These are phyloP conservation scores for Candida corydali DNA, from an alignment of 805 yeast species.

Conservation along the genomic window DNA sequence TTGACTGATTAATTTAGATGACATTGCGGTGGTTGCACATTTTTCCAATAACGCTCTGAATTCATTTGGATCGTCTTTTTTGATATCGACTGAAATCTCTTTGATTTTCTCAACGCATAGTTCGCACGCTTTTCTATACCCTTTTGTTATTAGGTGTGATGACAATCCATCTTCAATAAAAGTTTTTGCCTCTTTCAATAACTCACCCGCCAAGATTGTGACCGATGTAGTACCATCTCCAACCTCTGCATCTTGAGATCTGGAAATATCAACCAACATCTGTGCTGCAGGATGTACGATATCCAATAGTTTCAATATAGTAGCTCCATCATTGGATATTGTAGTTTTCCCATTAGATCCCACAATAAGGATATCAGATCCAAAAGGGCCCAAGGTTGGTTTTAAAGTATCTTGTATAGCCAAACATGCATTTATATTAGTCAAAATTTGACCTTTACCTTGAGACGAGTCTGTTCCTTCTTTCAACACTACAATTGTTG, in stretches of 20 bases:
- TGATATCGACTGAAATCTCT: slow-evolving; percentile 71
- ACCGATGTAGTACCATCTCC: slow-evolving; percentile 99
- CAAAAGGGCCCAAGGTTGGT: slow-evolving; percentile 95
- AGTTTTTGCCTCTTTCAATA: slow-evolving; percentile 81
- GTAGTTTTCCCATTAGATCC: slow-evolving; percentile 82
- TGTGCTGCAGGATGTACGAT: slow-evolving; percentile 99
- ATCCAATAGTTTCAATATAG: slow-evolving; percentile 84
- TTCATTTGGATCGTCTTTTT: slow-evolving; percentile 41
- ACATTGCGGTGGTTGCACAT: slow-evolving; percentile 97
- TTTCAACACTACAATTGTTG: slow-evolving; percentile 95
- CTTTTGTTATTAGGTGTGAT: slow-evolving; percentile 82
- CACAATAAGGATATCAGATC: slow-evolving; percentile 91
- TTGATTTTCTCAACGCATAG: slow-evolving; percentile 70
- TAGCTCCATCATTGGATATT: slow-evolving; percentile 97
- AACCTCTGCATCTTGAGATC: slow-evolving; percentile 97
- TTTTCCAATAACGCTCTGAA: slow-evolving; percentile 77
- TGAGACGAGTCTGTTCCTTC: slow-evolving; percentile 98
- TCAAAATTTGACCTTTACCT: slow-evolving; percentile 92
- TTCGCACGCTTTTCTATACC: slow-evolving; percentile 76
- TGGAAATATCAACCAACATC: slow-evolving; percentile 88
- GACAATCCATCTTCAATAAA: slow-evolving; percentile 97
- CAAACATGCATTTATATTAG: slow-evolving; percentile 93
- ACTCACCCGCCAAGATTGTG: slow-evolving; percentile 90
- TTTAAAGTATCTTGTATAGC: slow-evolving; percentile 95
- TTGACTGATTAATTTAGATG: slow-evolving; percentile 84